Evolutionary conservation across 768 basidiomycete species (phyloP).

Genomic region (Boletus insuetus): DNA sequence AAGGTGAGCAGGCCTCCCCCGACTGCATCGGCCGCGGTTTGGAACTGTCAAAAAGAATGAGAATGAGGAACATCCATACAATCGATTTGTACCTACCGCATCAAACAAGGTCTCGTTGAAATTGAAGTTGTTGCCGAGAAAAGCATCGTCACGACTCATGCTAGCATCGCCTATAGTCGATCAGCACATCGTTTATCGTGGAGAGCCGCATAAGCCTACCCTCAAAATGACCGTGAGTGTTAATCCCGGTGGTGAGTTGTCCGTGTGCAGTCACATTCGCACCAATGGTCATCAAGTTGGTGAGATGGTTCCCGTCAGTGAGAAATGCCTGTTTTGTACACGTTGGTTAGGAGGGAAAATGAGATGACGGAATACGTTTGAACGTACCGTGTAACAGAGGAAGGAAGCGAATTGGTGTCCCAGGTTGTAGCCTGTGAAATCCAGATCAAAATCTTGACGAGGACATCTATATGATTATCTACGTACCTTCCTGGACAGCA

Average conservation of each 20-base stretch:
- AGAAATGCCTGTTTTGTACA: constrained; percentile 2
- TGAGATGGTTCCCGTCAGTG: constrained; percentile 25
- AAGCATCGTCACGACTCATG: constrained; percentile 18
- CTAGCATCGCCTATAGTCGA: too few relatives aligned
- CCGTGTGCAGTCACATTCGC: constrained; percentile 12
- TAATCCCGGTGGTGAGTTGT: constrained; percentile 11
- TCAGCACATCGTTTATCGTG: too few relatives aligned
- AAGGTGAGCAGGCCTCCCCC: constrained; percentile 16
- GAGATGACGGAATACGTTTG: not conserved
- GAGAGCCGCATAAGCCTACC: not conserved
- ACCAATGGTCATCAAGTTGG: constrained; percentile 25
- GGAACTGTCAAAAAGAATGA: constrained; percentile 2
- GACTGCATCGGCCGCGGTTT: constrained; percentile 10
- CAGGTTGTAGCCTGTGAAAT: constrained; percentile 20
- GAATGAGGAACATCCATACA: not conserved
- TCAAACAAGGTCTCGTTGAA: constrained; percentile 26
- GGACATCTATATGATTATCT: too few relatives aligned
- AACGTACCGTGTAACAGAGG: constrained; percentile 14
- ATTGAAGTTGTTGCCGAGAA: constrained; percentile 17
- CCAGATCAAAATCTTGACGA: not conserved
- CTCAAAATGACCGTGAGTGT: constrained; percentile 21
- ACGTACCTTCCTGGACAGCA: constrained; percentile 19
- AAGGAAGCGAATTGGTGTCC: constrained; percentile 14
- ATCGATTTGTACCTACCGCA: not conserved
- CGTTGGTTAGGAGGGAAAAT: not conserved